phyloP scores from a whole-genome alignment of 2,329 filamentous ascomycete species.

The Aspergillus texensis region DNA sequence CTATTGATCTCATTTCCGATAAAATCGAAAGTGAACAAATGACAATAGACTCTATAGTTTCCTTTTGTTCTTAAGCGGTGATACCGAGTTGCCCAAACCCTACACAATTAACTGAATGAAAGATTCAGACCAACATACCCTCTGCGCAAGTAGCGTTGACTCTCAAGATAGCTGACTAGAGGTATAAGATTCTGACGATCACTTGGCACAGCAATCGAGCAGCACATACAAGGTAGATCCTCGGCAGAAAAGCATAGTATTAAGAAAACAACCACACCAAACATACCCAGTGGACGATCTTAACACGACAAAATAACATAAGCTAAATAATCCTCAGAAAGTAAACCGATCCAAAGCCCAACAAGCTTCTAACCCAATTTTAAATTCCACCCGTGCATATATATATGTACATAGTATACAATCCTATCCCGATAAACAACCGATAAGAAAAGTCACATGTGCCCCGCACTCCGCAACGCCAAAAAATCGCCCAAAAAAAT shows the following conservation, averaged over 20 bases:
- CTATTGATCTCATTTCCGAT: neutral
- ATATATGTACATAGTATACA: neutral
- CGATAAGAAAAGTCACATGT: constrained; percentile 16
- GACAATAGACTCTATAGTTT: neutral
- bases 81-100: neutral
- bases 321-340: neutral
- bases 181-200: neutral
- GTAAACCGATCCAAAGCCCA: neutral
- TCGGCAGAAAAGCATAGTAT: neutral
- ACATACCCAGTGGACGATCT: neutral
- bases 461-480: constrained; percentile 16
- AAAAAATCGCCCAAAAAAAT: constrained; percentile 17
- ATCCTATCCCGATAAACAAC: no score
- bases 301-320: neutral
- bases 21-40: neutral
- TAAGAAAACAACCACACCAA: neutral
- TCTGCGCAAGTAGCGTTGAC: neutral
- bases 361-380: no score
- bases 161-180: neutral
- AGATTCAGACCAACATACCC: neutral
- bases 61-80: neutral
- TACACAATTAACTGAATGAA: neutral
- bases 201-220: neutral
- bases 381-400: neutral
- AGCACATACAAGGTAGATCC: neutral